Percentiles rank a stretch among this genome's conserved stretches.
These are phyloP conservation scores for Colletotrichum sp. DNA, from an alignment of 2,329 filamentous ascomycete species.

Conservation along the genomic window DNA sequence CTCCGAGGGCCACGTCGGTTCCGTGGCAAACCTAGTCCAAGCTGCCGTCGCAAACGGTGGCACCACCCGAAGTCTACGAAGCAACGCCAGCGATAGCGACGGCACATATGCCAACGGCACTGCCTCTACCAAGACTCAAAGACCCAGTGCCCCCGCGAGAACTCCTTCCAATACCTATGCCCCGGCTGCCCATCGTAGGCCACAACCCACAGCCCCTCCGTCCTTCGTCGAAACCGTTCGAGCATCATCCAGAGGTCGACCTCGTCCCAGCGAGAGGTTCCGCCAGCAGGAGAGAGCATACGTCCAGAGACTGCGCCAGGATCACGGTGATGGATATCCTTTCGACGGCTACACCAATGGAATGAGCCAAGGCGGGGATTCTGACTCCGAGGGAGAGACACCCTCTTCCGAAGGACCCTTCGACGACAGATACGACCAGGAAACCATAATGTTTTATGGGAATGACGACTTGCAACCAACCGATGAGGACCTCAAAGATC, in stretches of 20 bases:
- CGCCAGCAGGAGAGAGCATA: slow-evolving; percentile 93
- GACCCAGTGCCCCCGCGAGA: slow-evolving; percentile 71
- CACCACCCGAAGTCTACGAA: slow-evolving; percentile 17
- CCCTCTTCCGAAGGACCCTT: slow-evolving; percentile 83
- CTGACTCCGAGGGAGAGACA: slow-evolving; percentile 89
- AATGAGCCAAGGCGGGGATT: slow-evolving; percentile 62
- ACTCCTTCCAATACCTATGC: slow-evolving; percentile 84
- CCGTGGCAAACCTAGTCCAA: slow-evolving; percentile 43
- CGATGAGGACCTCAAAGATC: slow-evolving; percentile 87
- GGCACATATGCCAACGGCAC: slow-evolving; percentile 29
- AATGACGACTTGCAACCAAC: slow-evolving; percentile 90
- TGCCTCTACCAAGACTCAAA: slow-evolving; percentile 55
- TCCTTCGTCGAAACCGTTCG: slow-evolving; percentile 50
- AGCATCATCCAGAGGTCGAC: slow-evolving; percentile 58
- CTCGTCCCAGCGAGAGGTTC: slow-evolving; percentile 53
- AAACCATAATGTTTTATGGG: slow-evolving; percentile 90
- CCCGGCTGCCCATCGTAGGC: slow-evolving; percentile 65
- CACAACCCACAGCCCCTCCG: slow-evolving; percentile 40
- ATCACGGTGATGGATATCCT: slow-evolving; percentile 55
- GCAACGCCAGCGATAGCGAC: slow-evolving; percentile 28
- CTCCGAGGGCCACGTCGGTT: slow-evolving; percentile 44
- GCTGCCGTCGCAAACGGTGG: slow-evolving; percentile 16
- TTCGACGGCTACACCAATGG: slow-evolving; percentile 64
- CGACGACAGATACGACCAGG: slow-evolving; percentile 88
- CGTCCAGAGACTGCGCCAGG: slow-evolving; percentile 87